Evolutionary conservation across 176 grass and related monocot species (phyloP), one percentile per base, ranked within the genome.

Genomic region (Paspalum notatum): DNA sequence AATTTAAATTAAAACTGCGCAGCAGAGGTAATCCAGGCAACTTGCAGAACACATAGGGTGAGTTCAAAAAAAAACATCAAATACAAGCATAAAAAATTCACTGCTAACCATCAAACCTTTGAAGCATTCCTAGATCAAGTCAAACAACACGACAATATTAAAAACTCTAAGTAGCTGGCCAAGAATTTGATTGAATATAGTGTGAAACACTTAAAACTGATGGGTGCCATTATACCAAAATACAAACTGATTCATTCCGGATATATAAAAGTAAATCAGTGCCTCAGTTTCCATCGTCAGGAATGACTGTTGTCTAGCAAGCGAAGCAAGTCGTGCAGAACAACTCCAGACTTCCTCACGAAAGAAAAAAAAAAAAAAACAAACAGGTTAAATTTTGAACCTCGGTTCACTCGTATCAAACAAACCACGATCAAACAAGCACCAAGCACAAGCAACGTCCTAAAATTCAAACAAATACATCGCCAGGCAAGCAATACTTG

Each of bases 11-110:
- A 32, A 85, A 71, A 64, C 65, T 80, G 44, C 48, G 40, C 46
- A 49, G 55, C 54, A 62, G 10, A 27, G 3, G 71, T 66, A 71
- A 72, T 45, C 37, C 8, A 64, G 48, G 15, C 52, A 55, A 77
- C 12, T 71, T 18, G 17, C 45, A 70, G 21, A 64, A 20, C 20
- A 48, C 39, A 27, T 5, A 57, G 6, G 22, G 14, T 68, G 43
- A 6, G 7, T 71, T 58, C 16, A 49, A 49, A 77, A 49, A 49
- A 77, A 51, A 26, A 55, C 39, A 54, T 70, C 44, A 4, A 81
- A 85, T 57, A 41, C 0, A 77, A 81, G 25, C 57, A 50, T 42
- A 9, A n/a, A 57, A 57, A 57, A 77, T 50, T 15, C 14, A 81
- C 2, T 32, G 3, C 32, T 32, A 46, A 71, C 21, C 44, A 10